phyloP scores from a whole-genome alignment of 2,329 filamentous ascomycete species.

The Sclerotiophoma versabilis region DNA sequence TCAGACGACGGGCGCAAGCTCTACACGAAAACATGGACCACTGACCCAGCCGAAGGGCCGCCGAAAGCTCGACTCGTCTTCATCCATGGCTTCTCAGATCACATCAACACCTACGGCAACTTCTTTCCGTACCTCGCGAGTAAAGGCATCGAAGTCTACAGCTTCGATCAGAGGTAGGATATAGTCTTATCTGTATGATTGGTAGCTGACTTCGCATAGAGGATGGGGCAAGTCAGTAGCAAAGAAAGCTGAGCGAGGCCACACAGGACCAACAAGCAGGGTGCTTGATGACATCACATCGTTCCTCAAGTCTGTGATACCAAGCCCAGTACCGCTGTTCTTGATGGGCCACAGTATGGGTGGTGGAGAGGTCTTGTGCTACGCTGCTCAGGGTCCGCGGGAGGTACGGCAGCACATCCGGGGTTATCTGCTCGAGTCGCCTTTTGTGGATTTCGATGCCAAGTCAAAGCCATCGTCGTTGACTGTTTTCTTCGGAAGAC shows the following conservation, averaged over 20 bases:
- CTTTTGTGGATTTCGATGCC: conserved; percentile 77
- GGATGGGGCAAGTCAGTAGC: conserved; percentile 83
- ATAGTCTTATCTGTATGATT: not conserved
- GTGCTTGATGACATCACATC: conserved; percentile 81
- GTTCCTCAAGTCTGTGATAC: conserved; percentile 70
- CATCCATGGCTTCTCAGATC: conserved; percentile 83
- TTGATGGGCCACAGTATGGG: conserved; percentile 93
- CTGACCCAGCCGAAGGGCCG: conserved; percentile 60
- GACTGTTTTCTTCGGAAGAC: conserved; percentile 69
- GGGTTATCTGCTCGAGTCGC: conserved; percentile 79
- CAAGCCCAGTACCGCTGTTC: conserved; percentile 69
- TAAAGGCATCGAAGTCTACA: conserved; percentile 75
- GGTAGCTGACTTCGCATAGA: conserved; percentile 40
- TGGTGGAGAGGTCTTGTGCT: conserved; percentile 76
- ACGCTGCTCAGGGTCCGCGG: conserved; percentile 54
- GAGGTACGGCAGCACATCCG: conserved; percentile 67
- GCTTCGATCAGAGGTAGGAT: conserved; percentile 75
- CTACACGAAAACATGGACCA: conserved; percentile 70
- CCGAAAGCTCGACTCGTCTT: conserved; percentile 77
- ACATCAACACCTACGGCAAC: conserved; percentile 73
- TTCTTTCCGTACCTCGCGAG: conserved; percentile 75
- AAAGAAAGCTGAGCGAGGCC: conserved; percentile 68
- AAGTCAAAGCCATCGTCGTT: conserved; percentile 68
- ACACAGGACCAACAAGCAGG: conserved; percentile 74
- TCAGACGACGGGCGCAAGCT: conserved; percentile 61